Conservation (phyloP, 495 filamentous ascomycete species). For the Penicillium crystallinum region DNA sequence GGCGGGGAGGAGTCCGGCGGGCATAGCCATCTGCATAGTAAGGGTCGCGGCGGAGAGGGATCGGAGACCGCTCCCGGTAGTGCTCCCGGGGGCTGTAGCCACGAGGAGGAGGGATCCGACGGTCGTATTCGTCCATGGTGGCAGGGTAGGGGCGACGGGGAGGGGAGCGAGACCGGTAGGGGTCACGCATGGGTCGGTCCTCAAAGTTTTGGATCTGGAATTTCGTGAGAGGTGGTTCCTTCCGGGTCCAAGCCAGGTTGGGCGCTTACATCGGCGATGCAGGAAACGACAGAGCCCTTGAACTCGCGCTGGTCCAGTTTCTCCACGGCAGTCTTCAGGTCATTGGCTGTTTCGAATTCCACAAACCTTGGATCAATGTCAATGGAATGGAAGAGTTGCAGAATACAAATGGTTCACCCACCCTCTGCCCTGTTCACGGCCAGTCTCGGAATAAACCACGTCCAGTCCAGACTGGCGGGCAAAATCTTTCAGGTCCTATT, state of each 20-base stretch:
- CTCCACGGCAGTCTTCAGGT: slow-evolving; percentile 84
- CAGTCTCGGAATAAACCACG: slow-evolving; percentile 96
- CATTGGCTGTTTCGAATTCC: slow-evolving; percentile 89
- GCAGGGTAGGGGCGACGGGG: slow-evolving; percentile 55
- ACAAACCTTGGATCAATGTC: slow-evolving; percentile 67
- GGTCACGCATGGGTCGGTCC: slow-evolving; percentile 62
- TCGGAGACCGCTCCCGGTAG: slow-evolving; percentile 78
- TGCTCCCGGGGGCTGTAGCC: slow-evolving; percentile 79
- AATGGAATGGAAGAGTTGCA: slow-evolving; percentile 17
- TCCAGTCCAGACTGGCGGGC: slow-evolving; percentile 94
- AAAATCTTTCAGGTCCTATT: slow-evolving; percentile 98
- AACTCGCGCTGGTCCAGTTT: slow-evolving; percentile 90
- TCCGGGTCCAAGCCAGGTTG: slow-evolving; percentile 10
- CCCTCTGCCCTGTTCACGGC: slow-evolving; percentile 91
- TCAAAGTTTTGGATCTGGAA: slow-evolving; percentile 55
- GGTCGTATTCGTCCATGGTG: slow-evolving; percentile 67
- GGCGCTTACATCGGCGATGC: slow-evolving; percentile 73
- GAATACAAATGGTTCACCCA: slow-evolving; percentile 44
- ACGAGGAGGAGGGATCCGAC: slow-evolving; percentile 68
- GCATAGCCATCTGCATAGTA: slow-evolving; percentile 77
- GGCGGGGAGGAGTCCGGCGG: slow-evolving; percentile 63
- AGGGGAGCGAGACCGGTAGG: slow-evolving; percentile 73
- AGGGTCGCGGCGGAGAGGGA: slow-evolving; percentile 66
- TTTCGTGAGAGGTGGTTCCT: slow-evolving; percentile 29
- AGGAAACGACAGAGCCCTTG: slow-evolving; percentile 78